A percentile compares a stretch with the other conserved stretches of the same genome.
phyloP scores from a whole-genome alignment of 2,329 filamentous ascomycete species.

The Ambrosiella xylebori region DNA sequence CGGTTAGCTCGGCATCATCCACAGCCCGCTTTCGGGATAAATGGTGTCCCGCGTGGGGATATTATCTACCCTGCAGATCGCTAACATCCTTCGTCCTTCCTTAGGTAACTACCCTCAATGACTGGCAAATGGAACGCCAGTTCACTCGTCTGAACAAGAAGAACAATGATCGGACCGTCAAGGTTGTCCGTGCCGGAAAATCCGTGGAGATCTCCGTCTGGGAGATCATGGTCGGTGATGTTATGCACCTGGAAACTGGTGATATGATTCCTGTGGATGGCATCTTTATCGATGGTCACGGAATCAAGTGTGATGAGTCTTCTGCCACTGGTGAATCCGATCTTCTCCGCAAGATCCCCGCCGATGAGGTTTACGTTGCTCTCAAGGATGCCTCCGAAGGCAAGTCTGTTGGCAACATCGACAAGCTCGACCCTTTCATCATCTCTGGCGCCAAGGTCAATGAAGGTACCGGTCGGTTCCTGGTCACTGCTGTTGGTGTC shows the following conservation, averaged over 20 bases:
- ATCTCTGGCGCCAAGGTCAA: constrained; percentile 38
- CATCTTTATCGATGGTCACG: constrained; percentile 40
- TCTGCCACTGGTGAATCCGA: constrained; percentile 61
- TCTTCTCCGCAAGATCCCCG: constrained; percentile 48
- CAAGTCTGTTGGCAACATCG: constrained; percentile 20
- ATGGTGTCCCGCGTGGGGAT: background rate
- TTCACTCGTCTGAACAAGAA: constrained; percentile 44
- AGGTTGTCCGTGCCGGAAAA: constrained; percentile 49
- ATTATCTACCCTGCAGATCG: background rate
- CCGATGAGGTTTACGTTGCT: constrained; percentile 38
- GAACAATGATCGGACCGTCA: constrained; percentile 48
- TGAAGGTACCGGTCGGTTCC: constrained; percentile 35
- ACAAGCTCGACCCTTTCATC: constrained; percentile 44
- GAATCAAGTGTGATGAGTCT: constrained; percentile 50
- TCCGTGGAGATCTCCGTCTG: constrained; percentile 45
- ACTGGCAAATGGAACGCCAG: constrained; percentile 51
- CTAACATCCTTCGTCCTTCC: constrained; percentile 3
- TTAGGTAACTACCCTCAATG: constrained; percentile 30
- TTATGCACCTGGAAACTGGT: constrained; percentile 51
- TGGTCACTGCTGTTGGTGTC: constrained; percentile 38
- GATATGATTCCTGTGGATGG: constrained; percentile 57
- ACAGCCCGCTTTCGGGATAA: background rate
- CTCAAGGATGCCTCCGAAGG: constrained; percentile 23
- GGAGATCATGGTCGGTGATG: constrained; percentile 51
- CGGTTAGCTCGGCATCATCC: background rate